A percentile compares a stretch with the other conserved stretches of the same genome.
Conservation (phyloP, 495 filamentous ascomycete genomes). For the Penicillium fimorum region DNA sequence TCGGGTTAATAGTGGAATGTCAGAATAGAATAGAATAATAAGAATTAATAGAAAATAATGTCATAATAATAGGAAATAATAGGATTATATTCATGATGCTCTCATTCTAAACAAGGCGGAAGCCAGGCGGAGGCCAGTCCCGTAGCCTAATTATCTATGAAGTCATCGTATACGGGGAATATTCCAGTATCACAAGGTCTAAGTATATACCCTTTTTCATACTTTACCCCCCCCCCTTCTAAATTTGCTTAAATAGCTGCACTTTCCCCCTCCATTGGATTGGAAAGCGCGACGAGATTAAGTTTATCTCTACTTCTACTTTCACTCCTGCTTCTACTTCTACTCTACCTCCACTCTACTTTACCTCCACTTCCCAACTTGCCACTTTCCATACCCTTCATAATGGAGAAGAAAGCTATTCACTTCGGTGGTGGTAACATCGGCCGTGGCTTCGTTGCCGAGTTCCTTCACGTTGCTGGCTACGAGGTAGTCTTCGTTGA, state of each 20-base stretch:
- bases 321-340: not conserved
- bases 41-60: not conserved
- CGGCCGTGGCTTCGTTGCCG: slow-evolving; percentile 65
- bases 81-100: slow-evolving; percentile 14
- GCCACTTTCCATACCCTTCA: slow-evolving; percentile 15
- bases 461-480: slow-evolving; percentile 70
- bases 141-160: slow-evolving; percentile 27
- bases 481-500: slow-evolving; percentile 96
- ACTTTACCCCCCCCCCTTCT: slow-evolving; percentile 5
- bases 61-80: not conserved
- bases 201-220: not conserved
- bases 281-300: not conserved
- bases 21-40: not conserved
- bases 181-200: not conserved
- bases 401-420: slow-evolving; percentile 75
- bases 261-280: not conserved
- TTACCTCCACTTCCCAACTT: not conserved
- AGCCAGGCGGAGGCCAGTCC: slow-evolving; percentile 19
- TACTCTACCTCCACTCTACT: too few relatives aligned
- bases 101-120: slow-evolving; percentile 29
- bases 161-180: slow-evolving; percentile 20
- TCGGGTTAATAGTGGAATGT: not conserved
- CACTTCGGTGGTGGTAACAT: slow-evolving; percentile 97
- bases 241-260: slow-evolving; percentile 8
- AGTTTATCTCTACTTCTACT: slow-evolving; percentile 1